A percentile compares a stretch with the other conserved stretches of the same genome.
phyloP scores from a whole-genome alignment of 371 early-diverging fungal genomes.

The Smittium mucronatum region DNA sequence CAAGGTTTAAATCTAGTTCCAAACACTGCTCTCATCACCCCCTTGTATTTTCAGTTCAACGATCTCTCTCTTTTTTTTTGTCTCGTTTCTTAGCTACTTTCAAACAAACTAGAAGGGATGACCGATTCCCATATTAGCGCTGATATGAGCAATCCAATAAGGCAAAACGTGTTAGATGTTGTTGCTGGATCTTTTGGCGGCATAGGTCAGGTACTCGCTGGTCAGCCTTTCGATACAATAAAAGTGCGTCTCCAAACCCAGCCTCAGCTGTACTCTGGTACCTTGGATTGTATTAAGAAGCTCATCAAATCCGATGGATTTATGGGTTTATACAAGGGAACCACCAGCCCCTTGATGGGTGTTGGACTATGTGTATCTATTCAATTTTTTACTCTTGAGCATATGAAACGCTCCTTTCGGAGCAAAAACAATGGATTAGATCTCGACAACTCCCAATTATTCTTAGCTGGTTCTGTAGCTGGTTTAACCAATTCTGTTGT shows the following conservation, averaged over 20 bases:
- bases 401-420: conserved; percentile 54
- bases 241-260: conserved; percentile 79
- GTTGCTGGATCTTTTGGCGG: conserved; percentile 64
- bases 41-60: too few relatives aligned
- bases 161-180: conserved; percentile 53
- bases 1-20: too few relatives aligned
- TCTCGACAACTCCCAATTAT: conserved; percentile 51
- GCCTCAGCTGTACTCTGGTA: conserved; percentile 54
- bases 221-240: conserved; percentile 75
- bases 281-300: conserved; percentile 60
- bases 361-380: conserved; percentile 71
- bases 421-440: conserved; percentile 21
- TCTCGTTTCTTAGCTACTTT: too few relatives aligned
- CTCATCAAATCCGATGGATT: conserved; percentile 59
- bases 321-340: conserved; percentile 63
- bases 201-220: conserved; percentile 61
- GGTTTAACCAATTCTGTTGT: conserved; percentile 73
- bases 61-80: too few relatives aligned
- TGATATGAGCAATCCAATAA: neutral
- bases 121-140: too few relatives aligned
- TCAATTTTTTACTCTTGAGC: conserved; percentile 59
- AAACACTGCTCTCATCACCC: too few relatives aligned
- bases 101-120: too few relatives aligned
- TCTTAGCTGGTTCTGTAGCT: conserved; percentile 61
- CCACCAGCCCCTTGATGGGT: conserved; percentile 61